A percentile compares a stretch with the other conserved stretches of the same genome.
These are phyloP conservation scores for Murraya koenigii DNA, from an alignment of 345 rosid genomes.

Conservation along the genomic window DNA sequence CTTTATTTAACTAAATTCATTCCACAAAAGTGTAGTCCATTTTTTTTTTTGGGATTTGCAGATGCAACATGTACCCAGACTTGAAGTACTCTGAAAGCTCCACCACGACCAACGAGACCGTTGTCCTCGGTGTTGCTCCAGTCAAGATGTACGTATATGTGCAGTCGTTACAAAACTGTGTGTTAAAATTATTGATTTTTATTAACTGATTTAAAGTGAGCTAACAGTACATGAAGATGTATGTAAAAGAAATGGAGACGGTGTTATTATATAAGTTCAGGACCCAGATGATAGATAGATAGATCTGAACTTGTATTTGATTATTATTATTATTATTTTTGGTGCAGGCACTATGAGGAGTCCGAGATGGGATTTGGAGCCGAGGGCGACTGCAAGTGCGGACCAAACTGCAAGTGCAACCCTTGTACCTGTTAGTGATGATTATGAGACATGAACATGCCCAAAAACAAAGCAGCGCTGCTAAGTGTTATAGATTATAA, in stretches of 20 bases:
- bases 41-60: conserved; percentile 3
- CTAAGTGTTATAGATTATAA: neutral
- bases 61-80: conserved; percentile 41
- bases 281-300: neutral
- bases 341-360: conserved; percentile 31
- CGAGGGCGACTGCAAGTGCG: conserved; percentile 67
- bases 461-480: conserved; percentile 13
- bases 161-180: too few species aligned
- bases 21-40: too few species aligned
- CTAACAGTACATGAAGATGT: neutral
- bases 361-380: conserved; percentile 36
- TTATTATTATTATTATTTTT: neutral
- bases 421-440: conserved; percentile 42
- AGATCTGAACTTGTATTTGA: neutral
- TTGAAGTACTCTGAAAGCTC: conserved; percentile 35
- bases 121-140: conserved; percentile 32
- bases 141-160: conserved; percentile 18
- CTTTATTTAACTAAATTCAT: too few species aligned
- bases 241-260: too few species aligned
- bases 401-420: conserved; percentile 65
- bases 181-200: too few species aligned
- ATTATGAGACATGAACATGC: neutral
- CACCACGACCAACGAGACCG: conserved; percentile 25
- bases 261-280: neutral
- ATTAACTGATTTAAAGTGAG: too few species aligned